Percentiles rank a stretch among this genome's conserved stretches.
Evolutionary conservation across 139 green algal genomes (phyloP).

Genomic region (Chlorella sp.): DNA sequence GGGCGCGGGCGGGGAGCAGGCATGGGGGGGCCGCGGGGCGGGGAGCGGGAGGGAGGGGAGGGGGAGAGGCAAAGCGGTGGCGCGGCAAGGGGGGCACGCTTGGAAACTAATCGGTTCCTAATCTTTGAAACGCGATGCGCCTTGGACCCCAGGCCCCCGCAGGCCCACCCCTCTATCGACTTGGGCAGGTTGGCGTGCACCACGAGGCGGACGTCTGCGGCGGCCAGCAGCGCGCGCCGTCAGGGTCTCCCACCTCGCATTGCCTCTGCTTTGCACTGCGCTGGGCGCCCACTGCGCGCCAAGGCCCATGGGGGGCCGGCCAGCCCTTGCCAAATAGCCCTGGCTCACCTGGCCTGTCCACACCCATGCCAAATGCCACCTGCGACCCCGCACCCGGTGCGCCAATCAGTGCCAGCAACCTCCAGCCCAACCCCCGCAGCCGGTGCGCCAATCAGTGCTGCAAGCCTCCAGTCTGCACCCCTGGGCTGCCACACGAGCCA

Average conservation of each 20-base stretch:
- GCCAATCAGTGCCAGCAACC: too few relatives aligned
- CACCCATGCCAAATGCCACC: constrained; percentile 87
- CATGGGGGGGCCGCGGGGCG: too few relatives aligned
- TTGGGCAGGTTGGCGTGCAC: constrained; percentile 76
- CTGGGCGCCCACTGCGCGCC: background rate
- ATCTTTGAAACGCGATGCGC: background rate
- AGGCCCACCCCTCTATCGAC: constrained; percentile 57
- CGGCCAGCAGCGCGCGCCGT: background rate
- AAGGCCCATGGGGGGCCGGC: background rate
- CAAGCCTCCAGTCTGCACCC: too few relatives aligned
- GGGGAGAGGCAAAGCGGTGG: too few relatives aligned
- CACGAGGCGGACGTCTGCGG: constrained; percentile 69
- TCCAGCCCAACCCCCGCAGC: too few relatives aligned
- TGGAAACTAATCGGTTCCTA: background rate
- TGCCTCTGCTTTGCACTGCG: constrained; percentile 6
- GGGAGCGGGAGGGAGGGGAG: too few relatives aligned
- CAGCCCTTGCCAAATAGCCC: background rate
- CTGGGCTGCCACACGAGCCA: too few relatives aligned
- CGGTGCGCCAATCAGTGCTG: too few relatives aligned
- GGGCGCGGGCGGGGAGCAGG: too few relatives aligned
- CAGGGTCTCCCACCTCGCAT: background rate
- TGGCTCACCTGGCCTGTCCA: constrained; percentile 58
- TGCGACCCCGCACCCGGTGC: too few relatives aligned
- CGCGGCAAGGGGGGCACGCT: background rate
- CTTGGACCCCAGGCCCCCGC: background rate